Percentiles rank a stretch among this genome's conserved stretches.
phyloP scores from a whole-genome alignment of 2,329 filamentous ascomycete species.

The Aspergillus tamarii region DNA sequence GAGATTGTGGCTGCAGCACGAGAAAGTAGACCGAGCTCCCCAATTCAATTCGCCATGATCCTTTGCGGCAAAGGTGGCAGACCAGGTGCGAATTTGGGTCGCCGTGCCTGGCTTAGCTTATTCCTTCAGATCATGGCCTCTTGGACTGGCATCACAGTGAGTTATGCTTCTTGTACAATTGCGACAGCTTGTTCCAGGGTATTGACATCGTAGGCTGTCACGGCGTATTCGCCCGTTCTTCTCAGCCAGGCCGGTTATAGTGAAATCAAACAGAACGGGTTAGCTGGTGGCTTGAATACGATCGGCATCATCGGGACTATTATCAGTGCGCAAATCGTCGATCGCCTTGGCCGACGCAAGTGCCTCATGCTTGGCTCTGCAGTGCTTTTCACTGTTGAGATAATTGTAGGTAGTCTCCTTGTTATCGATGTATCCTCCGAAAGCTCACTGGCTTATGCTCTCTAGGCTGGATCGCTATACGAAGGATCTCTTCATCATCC shows the following conservation, averaged over 20 bases:
- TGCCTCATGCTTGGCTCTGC: slow-evolving; percentile 47
- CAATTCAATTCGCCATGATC: slow-evolving; percentile 44
- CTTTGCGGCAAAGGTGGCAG: slow-evolving; percentile 37
- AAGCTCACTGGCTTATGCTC: neutral
- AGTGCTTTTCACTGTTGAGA: slow-evolving; percentile 46
- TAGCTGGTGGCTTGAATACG: slow-evolving; percentile 57
- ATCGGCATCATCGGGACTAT: slow-evolving; percentile 57
- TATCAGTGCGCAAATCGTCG: slow-evolving; percentile 55
- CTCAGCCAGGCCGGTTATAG: slow-evolving; percentile 41
- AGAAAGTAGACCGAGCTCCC: slow-evolving; percentile 38
- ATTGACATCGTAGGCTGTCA: slow-evolving; percentile 34
- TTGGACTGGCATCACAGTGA: slow-evolving; percentile 50
- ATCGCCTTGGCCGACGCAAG: slow-evolving; percentile 50
- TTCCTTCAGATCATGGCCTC: slow-evolving; percentile 51
- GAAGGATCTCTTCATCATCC: slow-evolving; percentile 45
- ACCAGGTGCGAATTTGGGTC: slow-evolving; percentile 37
- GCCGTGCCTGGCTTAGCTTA: slow-evolving; percentile 49
- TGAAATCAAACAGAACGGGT: slow-evolving; percentile 45
- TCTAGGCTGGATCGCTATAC: slow-evolving; percentile 46
- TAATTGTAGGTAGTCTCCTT: slow-evolving; percentile 36
- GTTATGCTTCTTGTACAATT: slow-evolving; percentile 26
- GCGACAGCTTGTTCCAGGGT: slow-evolving; percentile 38
- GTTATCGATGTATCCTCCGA: neutral
- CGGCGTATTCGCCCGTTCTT: slow-evolving; percentile 37
- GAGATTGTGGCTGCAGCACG: slow-evolving; percentile 41